Evolutionary conservation across 1,284 basidiomycete species (phyloP), one percentile per base, ranked within the genome.

Genomic region (Rhodotorula sp.): DNA sequence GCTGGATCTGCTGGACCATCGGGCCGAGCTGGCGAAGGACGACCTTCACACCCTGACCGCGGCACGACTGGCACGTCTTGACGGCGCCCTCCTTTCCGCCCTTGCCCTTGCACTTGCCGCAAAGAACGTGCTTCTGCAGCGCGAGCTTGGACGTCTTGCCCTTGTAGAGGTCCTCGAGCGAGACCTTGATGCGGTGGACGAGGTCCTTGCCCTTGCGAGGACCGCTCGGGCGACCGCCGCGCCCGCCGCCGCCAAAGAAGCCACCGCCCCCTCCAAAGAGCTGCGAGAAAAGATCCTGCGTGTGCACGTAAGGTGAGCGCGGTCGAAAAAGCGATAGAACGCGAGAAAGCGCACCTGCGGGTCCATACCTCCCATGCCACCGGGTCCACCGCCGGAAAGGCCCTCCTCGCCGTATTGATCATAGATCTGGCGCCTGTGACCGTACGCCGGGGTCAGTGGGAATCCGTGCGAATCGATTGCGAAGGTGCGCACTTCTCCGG

Each of bases 1-100:
- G 91, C 82, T 99, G 97, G 80, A 99, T 92, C 84, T 99, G 97
- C 84, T 99, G 97, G 79, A 99, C 94, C 97, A 99, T 99, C 27
- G 97, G 97, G 50, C 97, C 97, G 87, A 97, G 90, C 83, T 98
- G 96, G 73, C 97, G 91, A 72, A 98, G 85, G 69, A 91, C 92
- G 79, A 98, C 84, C 83, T 91, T 92, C 84, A 97, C 84, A 81
- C 97, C 97, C 79, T 94, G 92, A 77, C 97, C 97, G 79, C 85
- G 87, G 85, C 97, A 99, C 32, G 85, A 82, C 61, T 82, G 79
- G 83, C 97, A 99, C 60, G 85, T 82, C 82, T 89, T 88, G 72
- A 97, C 94, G 44, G 96, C 90, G 69, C 96, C 96, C 56, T 97
- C 94, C 84, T 99, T 99, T 76, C 97, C 97, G 69, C 97, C 97